Base-by-base conservation (phyloP, 169 alveolate genomes). In the Plasmodium adleri region DNA sequence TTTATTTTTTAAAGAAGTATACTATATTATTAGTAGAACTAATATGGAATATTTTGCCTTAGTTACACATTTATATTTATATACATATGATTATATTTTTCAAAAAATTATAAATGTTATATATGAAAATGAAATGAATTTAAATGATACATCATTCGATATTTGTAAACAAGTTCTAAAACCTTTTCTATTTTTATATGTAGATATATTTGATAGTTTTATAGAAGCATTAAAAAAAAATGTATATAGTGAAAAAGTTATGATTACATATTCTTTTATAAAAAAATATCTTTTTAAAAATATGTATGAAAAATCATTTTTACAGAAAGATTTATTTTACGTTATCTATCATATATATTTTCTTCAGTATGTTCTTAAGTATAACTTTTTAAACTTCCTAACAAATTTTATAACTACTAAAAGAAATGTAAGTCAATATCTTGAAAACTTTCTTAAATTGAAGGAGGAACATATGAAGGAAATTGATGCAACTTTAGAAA, bases 71-170 rank as follows among this genome's bases (percentile, higher is more conserved):
- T 32, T 86, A 28, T 86, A 72, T 43, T 50, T 86, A 15, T 54
- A 63, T 52, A 72, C 63, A 59, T 86, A 86, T 86, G 92, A 72
- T 43, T 49, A 86, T 22, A 72, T 86, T 12, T 71, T 86, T 73
- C 71, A 86, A 15, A 86, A 86, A 64, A 62, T 62, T 24, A 59
- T 86, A 28, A 86, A 86, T 15, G 64, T 67, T 12, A 72, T 72
- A 49, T 86, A 72, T 52, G 75, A 86, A 72, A 86, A 86, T 72
- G 92, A 72, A 22, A 86, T 86, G 92, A 86, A 86, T 86, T 62
- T 86, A 50, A 71, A 72, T 50, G 87, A 86, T 63, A 56, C 71
- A 17, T 71, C 68, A 26, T 86, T 86, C 49, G 71, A 72, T 43
- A 62, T 72, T n/a, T 72, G 88, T 24, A 45, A 47, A 45, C 22